A percentile compares a stretch with the other conserved stretches of the same genome.
These are phyloP conservation scores for Fraxinus dipetala DNA, from an alignment of 305 asterid genomes.

Conservation along the genomic window DNA sequence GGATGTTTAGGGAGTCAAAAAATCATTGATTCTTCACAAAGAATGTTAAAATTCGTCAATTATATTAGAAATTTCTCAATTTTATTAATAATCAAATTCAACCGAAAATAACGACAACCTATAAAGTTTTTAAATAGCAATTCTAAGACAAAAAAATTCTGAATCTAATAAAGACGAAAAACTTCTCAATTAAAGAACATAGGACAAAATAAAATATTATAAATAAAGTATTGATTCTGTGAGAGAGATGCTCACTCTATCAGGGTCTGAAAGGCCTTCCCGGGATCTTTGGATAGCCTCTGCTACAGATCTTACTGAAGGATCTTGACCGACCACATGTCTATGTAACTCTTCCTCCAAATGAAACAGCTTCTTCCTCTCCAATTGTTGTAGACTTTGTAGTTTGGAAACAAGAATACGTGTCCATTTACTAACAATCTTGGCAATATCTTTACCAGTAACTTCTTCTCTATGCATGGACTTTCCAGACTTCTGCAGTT, in stretches of 20 bases:
- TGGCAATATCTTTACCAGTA: slow-evolving; percentile 73
- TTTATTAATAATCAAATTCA: neutral
- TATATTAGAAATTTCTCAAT: neutral
- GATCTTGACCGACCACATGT: slow-evolving; percentile 85
- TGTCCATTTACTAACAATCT: slow-evolving; percentile 94
- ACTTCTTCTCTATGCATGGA: slow-evolving; percentile 97
- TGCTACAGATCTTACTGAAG: slow-evolving; percentile 82
- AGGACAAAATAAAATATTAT: neutral
- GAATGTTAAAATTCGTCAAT: neutral
- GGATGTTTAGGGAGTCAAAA: neutral
- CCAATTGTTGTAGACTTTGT: slow-evolving; percentile 48
- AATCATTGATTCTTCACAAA: neutral
- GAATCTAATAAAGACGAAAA: too few relatives aligned
- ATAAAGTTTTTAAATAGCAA: neutral
- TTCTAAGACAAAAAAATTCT: neutral
- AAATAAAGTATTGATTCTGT: neutral
- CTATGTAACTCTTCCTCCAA: slow-evolving; percentile 82
- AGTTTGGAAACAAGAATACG: slow-evolving; percentile 86
- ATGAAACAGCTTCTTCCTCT: slow-evolving; percentile 76
- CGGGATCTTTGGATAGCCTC: slow-evolving; percentile 90
- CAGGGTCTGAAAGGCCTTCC: slow-evolving; percentile 53
- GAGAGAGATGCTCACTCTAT: neutral
- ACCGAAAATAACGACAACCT: neutral
- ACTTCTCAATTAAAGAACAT: neutral
- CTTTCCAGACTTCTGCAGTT: slow-evolving; percentile 80